Evolutionary conservation across 345 rosid species (phyloP).

Genomic region (Litchi chinensis): DNA sequence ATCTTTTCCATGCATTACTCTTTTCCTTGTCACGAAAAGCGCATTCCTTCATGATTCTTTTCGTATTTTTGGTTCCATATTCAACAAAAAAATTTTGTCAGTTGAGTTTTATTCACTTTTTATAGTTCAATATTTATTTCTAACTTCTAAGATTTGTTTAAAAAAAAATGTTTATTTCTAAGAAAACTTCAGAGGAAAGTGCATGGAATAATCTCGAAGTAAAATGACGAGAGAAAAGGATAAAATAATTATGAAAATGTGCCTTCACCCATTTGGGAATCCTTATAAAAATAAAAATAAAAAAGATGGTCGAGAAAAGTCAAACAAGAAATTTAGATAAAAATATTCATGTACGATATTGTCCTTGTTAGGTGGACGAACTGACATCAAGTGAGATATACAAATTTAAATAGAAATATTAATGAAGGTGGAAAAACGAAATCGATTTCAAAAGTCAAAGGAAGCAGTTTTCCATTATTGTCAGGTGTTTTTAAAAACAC

Average conservation of each 20-base stretch:
- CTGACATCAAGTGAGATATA: too few relatives aligned
- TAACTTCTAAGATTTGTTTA: not conserved
- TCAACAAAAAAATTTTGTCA: too few relatives aligned
- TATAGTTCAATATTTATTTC: not conserved
- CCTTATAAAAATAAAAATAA: too few relatives aligned
- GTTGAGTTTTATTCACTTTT: too few relatives aligned
- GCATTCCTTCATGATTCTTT: not conserved
- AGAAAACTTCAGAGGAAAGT: not conserved
- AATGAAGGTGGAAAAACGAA: too few relatives aligned
- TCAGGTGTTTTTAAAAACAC: too few relatives aligned
- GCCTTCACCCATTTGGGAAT: conserved; percentile 5
- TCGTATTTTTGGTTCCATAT: not conserved
- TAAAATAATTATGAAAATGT: not conserved
- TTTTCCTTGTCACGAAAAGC: not conserved
- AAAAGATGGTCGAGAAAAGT: too few relatives aligned
- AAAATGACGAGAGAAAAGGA: not conserved
- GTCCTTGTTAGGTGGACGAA: too few relatives aligned
- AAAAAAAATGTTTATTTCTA: not conserved
- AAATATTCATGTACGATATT: not conserved
- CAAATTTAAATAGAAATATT: too few relatives aligned
- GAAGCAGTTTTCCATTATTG: too few relatives aligned
- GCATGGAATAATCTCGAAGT: not conserved
- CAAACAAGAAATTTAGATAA: conserved; percentile 18
- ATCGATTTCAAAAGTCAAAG: too few relatives aligned
- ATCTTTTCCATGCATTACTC: not conserved